A percentile compares a stretch with the other conserved stretches of the same genome.
Conservation (phyloP, 306 rosid species). For the Benincasa hispida region DNA sequence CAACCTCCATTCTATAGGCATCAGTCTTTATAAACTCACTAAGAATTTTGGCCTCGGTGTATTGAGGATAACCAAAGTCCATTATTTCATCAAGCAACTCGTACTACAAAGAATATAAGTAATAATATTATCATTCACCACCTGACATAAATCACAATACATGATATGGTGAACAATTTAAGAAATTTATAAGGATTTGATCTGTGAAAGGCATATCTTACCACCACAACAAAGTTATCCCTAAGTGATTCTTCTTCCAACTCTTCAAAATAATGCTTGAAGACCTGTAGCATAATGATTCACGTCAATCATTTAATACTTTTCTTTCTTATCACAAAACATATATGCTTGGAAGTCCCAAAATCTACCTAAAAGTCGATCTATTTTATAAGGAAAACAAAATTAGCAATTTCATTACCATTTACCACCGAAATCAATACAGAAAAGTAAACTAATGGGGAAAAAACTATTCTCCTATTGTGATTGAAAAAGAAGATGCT, state of each 20-base stretch:
- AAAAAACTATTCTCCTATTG: not conserved
- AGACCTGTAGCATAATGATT: conserved; percentile 46
- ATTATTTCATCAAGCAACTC: conserved; percentile 93
- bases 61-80: conserved; percentile 99
- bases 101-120: conserved; percentile 36
- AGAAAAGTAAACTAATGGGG: not conserved
- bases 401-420: not conserved
- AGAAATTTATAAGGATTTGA: not conserved
- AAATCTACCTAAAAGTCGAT: not conserved
- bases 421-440: not conserved
- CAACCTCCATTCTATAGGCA: conserved; percentile 96
- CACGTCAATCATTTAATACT: not conserved
- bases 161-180: not conserved
- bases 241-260: conserved; percentile 93
- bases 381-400: not conserved
- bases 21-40: conserved; percentile 97
- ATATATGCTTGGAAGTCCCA: not conserved
- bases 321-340: not conserved
- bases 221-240: conserved; percentile 99
- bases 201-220: conserved; percentile 15
- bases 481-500: not conserved
- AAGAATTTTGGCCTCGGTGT: conserved; percentile 87
- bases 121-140: conserved; percentile 5
- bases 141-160: not conserved
- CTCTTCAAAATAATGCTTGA: conserved; percentile 94